Evolutionary conservation across 2,329 filamentous ascomycete genomes (phyloP), one percentile per base, ranked within the genome.

Genomic region (Penicillium sp.): DNA sequence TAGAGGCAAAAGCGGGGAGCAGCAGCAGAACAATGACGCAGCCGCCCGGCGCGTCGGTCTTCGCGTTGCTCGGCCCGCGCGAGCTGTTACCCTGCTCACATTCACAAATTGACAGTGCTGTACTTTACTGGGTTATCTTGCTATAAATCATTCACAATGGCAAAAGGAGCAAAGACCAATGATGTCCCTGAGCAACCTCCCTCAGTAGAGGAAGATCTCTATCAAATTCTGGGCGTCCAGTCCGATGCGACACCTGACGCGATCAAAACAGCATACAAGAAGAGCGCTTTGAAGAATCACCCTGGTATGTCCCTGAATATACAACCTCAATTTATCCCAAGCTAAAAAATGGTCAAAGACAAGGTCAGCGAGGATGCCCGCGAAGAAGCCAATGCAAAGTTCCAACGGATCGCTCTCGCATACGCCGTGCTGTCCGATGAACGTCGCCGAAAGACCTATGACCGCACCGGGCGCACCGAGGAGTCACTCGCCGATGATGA

Each of bases 341-440:
- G 13, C 47, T 44, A 24, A 49, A 6, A 23, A 23, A 5, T n/a
- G 7, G 13, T 10, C 15, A 42, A 24, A 87, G 90, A 95, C 79
- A 95, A 95, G 75, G 88, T 84, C 3, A 59, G 81, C 13, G 76
- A 81, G 1, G 78, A 83, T 20, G 74, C 85, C 45, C 89, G 89
- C 64, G 79, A 84, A 24, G 74, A 79, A 37, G 92, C 93, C 1
- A 86, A 95, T 61, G 77, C 79, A 53, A 86, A 81, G 46, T 98
- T 98, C 69, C 93, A 98, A 71, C 79, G 87, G 60, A 84, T 98
- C 60, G 92, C 92, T 23, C 92, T 96, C 64, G 92, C 93, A 45
- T 95, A 97, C 66, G 92, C 90, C 29, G 82, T 98, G 43, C 87
- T 98, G 31, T 95, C 89, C 28, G 89, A 96, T 60, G 78, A 86